Conservation (phyloP, 1,284 basidiomycete species). For the Pisolithus thermaeus region DNA sequence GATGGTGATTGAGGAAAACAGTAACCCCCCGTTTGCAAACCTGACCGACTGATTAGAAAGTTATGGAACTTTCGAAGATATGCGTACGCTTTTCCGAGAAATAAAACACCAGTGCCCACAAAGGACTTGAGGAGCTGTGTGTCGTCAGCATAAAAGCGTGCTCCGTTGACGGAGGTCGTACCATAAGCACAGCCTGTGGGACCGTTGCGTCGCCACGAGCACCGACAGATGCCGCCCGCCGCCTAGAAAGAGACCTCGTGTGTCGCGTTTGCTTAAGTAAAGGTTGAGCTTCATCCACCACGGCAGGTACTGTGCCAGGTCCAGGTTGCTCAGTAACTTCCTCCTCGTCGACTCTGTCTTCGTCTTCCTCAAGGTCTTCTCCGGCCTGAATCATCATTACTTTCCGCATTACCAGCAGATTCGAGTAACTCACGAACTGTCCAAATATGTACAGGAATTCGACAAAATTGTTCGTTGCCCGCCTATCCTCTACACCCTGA, state of each 20-base stretch:
- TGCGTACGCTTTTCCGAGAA: constrained; percentile 87
- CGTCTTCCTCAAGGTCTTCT: constrained; percentile 89
- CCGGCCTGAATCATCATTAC: constrained; percentile 57
- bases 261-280: constrained; percentile 29
- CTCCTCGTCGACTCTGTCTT: constrained; percentile 45
- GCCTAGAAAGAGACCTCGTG: constrained; percentile 46
- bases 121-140: constrained; percentile 86
- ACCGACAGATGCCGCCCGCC: constrained; percentile 50
- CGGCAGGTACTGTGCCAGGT: constrained; percentile 14
- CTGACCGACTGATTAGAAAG: constrained; percentile 33
- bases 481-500: constrained; percentile 58
- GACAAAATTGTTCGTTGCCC: constrained; percentile 79
- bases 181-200: constrained; percentile 88
- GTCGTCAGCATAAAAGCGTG: constrained; percentile 2
- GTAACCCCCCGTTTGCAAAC: constrained; percentile 92
- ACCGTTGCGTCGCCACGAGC: constrained; percentile 80
- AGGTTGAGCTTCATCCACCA: constrained; percentile 39
- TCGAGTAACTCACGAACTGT: constrained; percentile 73
- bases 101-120: constrained; percentile 93
- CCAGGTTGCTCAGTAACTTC: constrained; percentile 28
- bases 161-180: constrained; percentile 29
- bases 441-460: constrained; percentile 92
- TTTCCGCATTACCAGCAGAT: background rate
- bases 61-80: background rate
- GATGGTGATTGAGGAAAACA: constrained; percentile 84